Evolutionary conservation across 1,284 basidiomycete genomes (phyloP), one percentile per base, ranked within the genome.

Genomic region (Apiotrichum laibachii): DNA sequence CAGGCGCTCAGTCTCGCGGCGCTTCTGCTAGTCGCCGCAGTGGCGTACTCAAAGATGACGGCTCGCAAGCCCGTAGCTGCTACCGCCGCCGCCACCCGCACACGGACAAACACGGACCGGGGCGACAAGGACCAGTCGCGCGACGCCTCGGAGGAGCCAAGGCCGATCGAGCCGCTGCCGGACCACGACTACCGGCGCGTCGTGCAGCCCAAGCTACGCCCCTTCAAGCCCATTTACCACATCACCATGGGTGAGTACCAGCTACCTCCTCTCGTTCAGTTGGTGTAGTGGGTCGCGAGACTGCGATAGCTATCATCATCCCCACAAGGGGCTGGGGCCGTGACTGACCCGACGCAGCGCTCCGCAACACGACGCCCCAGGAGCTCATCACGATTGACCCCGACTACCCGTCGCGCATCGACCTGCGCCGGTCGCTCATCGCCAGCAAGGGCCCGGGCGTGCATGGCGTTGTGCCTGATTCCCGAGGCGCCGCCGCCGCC

Each of bases 141-240:
- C 26, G 26, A 31, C n/a, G n/a, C n/a, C 15, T 18, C 40, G 3
- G 40, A 15, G 40, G 40, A 15, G 40, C 16, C 40, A 7, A 19
- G 44, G 44, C 44, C 44, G 21, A 49, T 49, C 47, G 35, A 33
- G 33, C 47, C 47, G 7, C 18, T 50, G 35, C 15, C 35, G 18
- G 37, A 49, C 31, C 26, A 19, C n/a, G 49, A 50, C 49, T 40
- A 12, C 11, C 22, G 16, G 21, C 2, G 5, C 12, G 19, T 50
- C 34, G 11, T 5, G 37, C 13, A 22, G 49, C 5, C 21, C 16
- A 37, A 50, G 49, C 43, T 48, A 40, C 60, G 60, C n/a, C 56
- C 56, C 22, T 61, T 52, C 53, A 61, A 61, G 60, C 60, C 60
- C 16, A 55, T 61, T 35, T 61, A 61, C 53, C 60, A 61, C 35